These are phyloP conservation scores for Collybiopsis confluens DNA, from an alignment of 768 basidiomycete species.

Conservation along the genomic window DNA sequence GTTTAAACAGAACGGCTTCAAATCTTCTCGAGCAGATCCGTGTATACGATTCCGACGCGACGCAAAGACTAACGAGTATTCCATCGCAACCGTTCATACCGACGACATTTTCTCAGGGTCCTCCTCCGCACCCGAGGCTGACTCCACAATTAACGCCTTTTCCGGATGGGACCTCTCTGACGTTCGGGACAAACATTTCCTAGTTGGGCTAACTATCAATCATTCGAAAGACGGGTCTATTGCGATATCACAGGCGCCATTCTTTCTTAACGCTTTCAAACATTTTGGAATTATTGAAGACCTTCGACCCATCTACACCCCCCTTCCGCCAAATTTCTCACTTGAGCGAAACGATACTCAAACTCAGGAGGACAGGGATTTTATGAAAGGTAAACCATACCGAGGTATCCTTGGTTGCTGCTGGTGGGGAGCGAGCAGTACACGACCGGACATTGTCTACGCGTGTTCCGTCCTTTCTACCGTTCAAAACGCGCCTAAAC, in stretches of 20 bases:
- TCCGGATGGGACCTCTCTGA: background rate
- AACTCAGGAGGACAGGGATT: background rate
- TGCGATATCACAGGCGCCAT: background rate
- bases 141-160: background rate
- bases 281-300: background rate
- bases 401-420: too few relatives aligned
- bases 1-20: background rate
- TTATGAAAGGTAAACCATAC: too few relatives aligned
- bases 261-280: background rate
- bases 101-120: background rate
- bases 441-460: background rate
- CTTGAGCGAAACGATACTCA: too few relatives aligned
- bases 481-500: background rate
- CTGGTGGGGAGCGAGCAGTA: background rate
- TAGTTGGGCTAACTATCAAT: background rate
- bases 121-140: background rate
- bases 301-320: background rate
- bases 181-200: background rate
- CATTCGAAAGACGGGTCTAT: background rate
- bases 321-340: background rate
- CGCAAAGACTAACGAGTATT: background rate
- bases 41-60: background rate
- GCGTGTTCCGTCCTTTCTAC: background rate
- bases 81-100: background rate
- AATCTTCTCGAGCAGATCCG: constrained; percentile 3